Evolutionary conservation across 768 basidiomycete genomes (phyloP).

Genomic region (Rhodosporidiobolus sp.): DNA sequence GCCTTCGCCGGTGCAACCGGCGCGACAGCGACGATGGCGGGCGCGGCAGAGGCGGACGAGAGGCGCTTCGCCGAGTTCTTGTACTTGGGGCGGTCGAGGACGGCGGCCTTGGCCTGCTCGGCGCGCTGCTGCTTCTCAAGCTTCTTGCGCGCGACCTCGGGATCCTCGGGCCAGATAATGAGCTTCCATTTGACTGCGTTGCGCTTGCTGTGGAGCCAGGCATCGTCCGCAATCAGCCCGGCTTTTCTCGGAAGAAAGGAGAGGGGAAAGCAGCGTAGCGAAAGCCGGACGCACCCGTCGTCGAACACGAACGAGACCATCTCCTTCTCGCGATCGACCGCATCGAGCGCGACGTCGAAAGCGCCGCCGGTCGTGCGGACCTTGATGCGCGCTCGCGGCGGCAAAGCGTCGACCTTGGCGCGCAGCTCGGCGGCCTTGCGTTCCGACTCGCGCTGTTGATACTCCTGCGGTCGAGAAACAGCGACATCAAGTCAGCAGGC

Average conservation of each 20-base stretch:
- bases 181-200: constrained; percentile 31
- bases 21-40: neutral
- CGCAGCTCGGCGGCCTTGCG: constrained; percentile 71
- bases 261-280: neutral
- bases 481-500: neutral
- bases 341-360: constrained; percentile 76
- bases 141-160: constrained; percentile 30
- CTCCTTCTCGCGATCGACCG: constrained; percentile 65
- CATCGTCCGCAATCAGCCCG: neutral
- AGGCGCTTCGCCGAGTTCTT: constrained; percentile 6
- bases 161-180: constrained; percentile 34
- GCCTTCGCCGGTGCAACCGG: neutral
- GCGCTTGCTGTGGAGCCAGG: constrained; percentile 4
- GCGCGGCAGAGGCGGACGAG: neutral
- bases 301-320: constrained; percentile 76
- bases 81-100: constrained; percentile 21
- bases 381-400: constrained; percentile 71
- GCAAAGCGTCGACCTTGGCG: constrained; percentile 66
- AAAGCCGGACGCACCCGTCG: constrained; percentile 35
- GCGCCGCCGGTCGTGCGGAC: constrained; percentile 78
- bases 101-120: constrained; percentile 21
- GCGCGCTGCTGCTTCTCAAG: constrained; percentile 7
- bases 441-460: constrained; percentile 70
- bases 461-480: constrained; percentile 54
- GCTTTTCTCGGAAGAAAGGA: neutral